Evolutionary conservation across 176 grass and related monocot genomes (phyloP).

Genomic region (Rhipidocladum racemiflorum): DNA sequence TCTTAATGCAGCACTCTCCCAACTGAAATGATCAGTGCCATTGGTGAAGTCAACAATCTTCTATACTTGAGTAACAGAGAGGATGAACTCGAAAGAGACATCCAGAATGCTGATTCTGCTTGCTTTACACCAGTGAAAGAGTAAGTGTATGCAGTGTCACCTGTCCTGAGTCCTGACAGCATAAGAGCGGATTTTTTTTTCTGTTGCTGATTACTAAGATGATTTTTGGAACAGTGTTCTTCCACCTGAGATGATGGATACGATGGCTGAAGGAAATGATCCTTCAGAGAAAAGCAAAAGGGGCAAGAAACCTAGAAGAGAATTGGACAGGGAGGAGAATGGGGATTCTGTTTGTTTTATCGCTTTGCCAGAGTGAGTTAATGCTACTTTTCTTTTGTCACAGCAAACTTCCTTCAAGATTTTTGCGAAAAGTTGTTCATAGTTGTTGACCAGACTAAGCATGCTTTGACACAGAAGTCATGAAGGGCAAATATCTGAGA

Average conservation of each 20-base stretch:
- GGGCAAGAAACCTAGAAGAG: constrained; percentile 30
- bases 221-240: constrained; percentile 64
- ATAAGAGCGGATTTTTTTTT: constrained; percentile 13
- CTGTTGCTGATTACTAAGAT: constrained; percentile 32
- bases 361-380: constrained; percentile 38
- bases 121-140: constrained; percentile 75
- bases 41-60: constrained; percentile 43
- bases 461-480: constrained; percentile 38
- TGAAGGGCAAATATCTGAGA: constrained; percentile 21
- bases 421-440: constrained; percentile 13
- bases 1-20: constrained; percentile 64
- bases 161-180: constrained; percentile 2
- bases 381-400: constrained; percentile 9
- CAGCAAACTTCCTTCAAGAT: background rate
- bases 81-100: constrained; percentile 29
- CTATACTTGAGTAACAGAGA: constrained; percentile 23
- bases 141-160: constrained; percentile 53
- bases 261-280: constrained; percentile 36
- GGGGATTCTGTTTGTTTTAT: background rate
- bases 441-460: constrained; percentile 29
- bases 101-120: constrained; percentile 43
- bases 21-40: constrained; percentile 48
- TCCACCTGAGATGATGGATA: constrained; percentile 54
- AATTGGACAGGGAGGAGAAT: constrained; percentile 26
- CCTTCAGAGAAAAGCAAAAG: constrained; percentile 22